Base-by-base conservation (phyloP, 2,329 filamentous ascomycete genomes). In the Clonostachys rhizophaga region DNA sequence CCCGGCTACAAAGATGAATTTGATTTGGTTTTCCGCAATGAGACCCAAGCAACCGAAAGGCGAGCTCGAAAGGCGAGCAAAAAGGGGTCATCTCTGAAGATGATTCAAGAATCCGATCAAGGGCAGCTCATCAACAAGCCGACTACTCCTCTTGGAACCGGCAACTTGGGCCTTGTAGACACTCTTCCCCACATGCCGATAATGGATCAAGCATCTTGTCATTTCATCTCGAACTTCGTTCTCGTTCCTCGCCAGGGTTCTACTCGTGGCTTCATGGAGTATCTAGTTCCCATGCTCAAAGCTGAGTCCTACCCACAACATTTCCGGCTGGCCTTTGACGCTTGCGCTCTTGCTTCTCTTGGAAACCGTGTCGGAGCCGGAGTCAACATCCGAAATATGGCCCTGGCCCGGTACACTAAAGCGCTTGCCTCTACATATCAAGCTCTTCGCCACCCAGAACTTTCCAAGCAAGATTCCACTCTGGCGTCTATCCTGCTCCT, bases 1-100 rank as follows among this genome's bases (percentile, higher is more conserved):
- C 83, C 83, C 4, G 83, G 83, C 42, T 86, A 86, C 64, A 82
- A 81, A 60, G 81, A 87, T 58, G 83, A 87, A 53, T 86, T 88
- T 55, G 85, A 89, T 55, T 67, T 88, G 20, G 78, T 89, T 47
- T 87, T 88, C 55, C 81, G 85, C 47, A 85, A 88, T 60, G 84
- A 88, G 66, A 88, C 84, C 30, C 78, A 80, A 54, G 82, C 83
- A 2, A 85, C 84, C 34, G 82, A 83, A 57, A 74, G 78, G 51
- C 76, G 83, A 56, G 83, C 79, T 14, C 74, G 76, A 47, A 81
- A 76, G 56, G 73, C 76, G 40, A 77, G 63, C 60, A 74, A 69
- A 58, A 81, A 78, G 53, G 64, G 66, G 2, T 53, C 66, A 35
- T 59, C 60, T 12, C 62, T 65, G 24, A 75, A 64, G 54, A 50